A percentile compares a stretch with the other conserved stretches of the same genome.
phyloP scores from a whole-genome alignment of 75 land plant genomes.

The Cryptomeria japonica region DNA sequence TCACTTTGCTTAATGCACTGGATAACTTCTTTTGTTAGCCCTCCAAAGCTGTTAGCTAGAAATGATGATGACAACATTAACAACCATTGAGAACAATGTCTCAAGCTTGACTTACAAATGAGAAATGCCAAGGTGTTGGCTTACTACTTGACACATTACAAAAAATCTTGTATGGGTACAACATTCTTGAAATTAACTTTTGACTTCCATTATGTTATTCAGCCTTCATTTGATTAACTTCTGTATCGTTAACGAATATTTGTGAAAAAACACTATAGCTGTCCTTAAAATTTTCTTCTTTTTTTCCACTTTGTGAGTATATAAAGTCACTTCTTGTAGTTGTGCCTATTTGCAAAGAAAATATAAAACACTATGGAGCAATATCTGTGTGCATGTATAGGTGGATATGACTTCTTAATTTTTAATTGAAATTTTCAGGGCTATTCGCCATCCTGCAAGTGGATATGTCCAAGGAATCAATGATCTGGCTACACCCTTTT shows the following conservation, averaged over 20 bases:
- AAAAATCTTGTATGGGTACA: no score
- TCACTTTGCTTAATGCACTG: not conserved
- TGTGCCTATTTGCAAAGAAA: not conserved
- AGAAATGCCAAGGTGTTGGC: not conserved
- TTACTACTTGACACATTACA: not conserved
- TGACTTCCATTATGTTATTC: not conserved
- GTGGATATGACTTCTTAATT: not conserved
- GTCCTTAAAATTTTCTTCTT: not conserved
- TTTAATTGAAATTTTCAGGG: slow-evolving; percentile 61
- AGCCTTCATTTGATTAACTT: not conserved
- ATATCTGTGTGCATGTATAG: not conserved
- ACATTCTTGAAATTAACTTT: not conserved
- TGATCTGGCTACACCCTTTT: slow-evolving; percentile 95
- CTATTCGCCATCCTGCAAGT: slow-evolving; percentile 99
- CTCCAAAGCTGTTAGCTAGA: no score
- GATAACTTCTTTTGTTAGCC: no score
- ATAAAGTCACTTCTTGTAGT: not conserved
- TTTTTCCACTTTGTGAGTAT: not conserved
- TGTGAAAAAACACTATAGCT: not conserved
- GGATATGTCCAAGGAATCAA: slow-evolving; percentile 99
- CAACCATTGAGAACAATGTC: no score
- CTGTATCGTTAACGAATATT: not conserved
- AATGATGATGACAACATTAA: no score
- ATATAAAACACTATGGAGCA: not conserved
- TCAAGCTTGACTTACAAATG: no score